Percentiles rank a stretch among this genome's conserved stretches.
Conservation (phyloP, 2,329 filamentous ascomycete genomes). For the Immersiporthe knoxdaviesiana region DNA sequence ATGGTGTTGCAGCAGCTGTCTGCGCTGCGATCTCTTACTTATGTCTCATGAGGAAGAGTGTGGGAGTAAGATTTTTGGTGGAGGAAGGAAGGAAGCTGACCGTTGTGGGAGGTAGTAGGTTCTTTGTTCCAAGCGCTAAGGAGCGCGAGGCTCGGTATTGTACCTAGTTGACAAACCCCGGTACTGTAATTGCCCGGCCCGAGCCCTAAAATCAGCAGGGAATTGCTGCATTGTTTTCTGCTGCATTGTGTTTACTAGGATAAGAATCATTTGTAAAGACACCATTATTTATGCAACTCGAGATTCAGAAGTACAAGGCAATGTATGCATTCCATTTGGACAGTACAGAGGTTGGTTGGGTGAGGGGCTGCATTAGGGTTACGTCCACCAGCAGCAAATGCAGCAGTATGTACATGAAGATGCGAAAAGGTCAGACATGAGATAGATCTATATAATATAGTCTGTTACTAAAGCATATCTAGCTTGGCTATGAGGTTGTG, state of each 20-base stretch:
- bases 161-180: not conserved
- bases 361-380: no score
- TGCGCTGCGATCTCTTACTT: not conserved
- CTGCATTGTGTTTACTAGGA: no score
- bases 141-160: not conserved
- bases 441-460: no score
- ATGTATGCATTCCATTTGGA: not conserved
- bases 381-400: no score
- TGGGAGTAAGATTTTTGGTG: no score
- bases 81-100: not conserved
- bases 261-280: not conserved
- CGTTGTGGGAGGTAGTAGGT: not conserved
- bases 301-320: no score
- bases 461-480: no score
- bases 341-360: no score
- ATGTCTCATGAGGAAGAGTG: not conserved
- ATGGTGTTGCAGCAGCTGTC: not conserved
- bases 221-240: not conserved
- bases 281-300: not conserved
- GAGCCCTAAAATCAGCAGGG: not conserved
- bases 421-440: no score
- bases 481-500: not conserved
- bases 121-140: not conserved
- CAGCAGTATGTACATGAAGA: no score
- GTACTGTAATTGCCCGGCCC: not conserved